Evolutionary conservation across 2,329 filamentous ascomycete genomes (phyloP).

Genomic region (Trichoderma gracile): DNA sequence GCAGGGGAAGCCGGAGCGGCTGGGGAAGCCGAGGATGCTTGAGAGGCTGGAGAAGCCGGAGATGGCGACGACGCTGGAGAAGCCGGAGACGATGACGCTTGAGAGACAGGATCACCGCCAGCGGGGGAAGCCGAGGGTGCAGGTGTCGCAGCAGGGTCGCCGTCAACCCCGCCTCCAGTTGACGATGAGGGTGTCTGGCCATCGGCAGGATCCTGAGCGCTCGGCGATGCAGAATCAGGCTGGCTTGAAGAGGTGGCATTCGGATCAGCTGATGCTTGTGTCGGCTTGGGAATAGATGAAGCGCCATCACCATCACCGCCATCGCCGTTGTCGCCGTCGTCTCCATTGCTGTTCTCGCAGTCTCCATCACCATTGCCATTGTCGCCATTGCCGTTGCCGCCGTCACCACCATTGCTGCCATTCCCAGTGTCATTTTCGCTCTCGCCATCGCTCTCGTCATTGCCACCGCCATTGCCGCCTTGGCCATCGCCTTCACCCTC

Average conservation of each 20-base stretch:
- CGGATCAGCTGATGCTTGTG: not conserved
- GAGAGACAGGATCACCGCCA: not conserved
- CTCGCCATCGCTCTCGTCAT: not conserved
- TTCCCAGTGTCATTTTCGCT: not conserved
- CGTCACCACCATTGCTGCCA: not conserved
- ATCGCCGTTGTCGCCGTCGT: not conserved
- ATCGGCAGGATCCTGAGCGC: not conserved
- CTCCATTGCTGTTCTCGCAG: no score
- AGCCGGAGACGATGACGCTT: not conserved
- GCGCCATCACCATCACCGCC: not conserved
- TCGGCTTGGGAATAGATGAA: not conserved
- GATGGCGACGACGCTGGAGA: no score
- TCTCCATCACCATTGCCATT: not conserved
- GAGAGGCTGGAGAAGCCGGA: no score
- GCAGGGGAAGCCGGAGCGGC: not conserved
- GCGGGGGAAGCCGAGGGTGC: not conserved
- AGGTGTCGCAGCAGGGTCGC: not conserved
- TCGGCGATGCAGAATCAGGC: not conserved
- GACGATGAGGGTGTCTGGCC: not conserved
- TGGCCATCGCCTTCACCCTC: not conserved
- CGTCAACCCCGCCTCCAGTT: not conserved
- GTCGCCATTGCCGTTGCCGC: not conserved
- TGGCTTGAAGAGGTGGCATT: conserved; percentile 8
- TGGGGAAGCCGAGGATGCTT: no score
- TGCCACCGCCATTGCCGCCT: not conserved